phyloP scores from a whole-genome alignment of 768 basidiomycete species.

The Boletus vermiculosoides region DNA sequence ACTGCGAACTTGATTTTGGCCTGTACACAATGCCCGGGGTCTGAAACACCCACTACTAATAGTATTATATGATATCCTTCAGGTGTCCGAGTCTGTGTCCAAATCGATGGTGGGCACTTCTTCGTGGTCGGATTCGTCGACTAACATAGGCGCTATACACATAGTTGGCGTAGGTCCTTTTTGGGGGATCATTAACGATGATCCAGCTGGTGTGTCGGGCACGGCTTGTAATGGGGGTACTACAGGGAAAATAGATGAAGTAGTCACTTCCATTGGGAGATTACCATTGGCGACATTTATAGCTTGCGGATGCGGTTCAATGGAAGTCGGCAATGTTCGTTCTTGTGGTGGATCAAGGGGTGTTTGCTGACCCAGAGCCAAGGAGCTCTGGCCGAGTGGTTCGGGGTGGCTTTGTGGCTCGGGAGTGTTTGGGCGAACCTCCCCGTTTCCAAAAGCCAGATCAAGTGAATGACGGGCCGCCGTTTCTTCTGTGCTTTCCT shows the following conservation, averaged over 20 bases:
- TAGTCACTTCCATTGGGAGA: neutral
- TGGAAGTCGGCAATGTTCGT: neutral
- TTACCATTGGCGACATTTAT: neutral
- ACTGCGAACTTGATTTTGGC: slow-evolving; percentile 12
- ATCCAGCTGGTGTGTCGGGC: neutral
- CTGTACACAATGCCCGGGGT: neutral
- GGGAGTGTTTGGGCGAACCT: neutral
- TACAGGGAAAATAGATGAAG: neutral
- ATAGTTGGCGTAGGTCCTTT: slow-evolving; percentile 2
- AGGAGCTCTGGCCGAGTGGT: neutral
- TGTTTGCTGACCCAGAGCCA: neutral
- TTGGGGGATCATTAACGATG: neutral
- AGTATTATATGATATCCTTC: neutral
- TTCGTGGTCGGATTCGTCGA: slow-evolving; percentile 59
- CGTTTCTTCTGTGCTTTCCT: slow-evolving; percentile 65
- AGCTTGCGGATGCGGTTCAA: slow-evolving; percentile 1
- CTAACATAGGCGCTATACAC: slow-evolving; percentile 10
- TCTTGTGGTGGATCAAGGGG: neutral
- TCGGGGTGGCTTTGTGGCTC: slow-evolving; percentile 3
- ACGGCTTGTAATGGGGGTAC: neutral
- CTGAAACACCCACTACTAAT: neutral
- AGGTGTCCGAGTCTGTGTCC: slow-evolving; percentile 71
- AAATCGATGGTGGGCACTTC: slow-evolving; percentile 78
- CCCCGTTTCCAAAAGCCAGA: slow-evolving; percentile 28
- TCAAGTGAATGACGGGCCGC: slow-evolving; percentile 43